Evolutionary conservation across 2,329 filamentous ascomycete genomes (phyloP).

Genomic region (Cercospora sp.): DNA sequence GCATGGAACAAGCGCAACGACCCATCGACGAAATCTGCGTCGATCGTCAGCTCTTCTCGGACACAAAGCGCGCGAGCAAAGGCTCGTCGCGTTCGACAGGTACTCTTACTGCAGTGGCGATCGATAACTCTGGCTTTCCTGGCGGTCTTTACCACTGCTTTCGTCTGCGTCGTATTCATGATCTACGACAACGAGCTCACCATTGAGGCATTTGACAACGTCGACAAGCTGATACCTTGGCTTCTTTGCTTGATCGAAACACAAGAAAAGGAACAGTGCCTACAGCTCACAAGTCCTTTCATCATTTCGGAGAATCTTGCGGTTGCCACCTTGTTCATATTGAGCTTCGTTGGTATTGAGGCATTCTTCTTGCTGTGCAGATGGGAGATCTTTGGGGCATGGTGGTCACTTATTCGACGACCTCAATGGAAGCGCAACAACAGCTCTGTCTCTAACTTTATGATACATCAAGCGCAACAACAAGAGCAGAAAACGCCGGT

Average conservation of each 20-base stretch:
- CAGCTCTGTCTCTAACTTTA: neutral
- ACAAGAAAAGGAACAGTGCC: conserved; percentile 26
- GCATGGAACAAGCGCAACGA: conserved; percentile 27
- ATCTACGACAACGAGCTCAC: conserved; percentile 29
- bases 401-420: conserved; percentile 23
- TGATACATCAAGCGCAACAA: neutral
- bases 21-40: conserved; percentile 18
- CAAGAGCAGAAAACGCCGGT: neutral
- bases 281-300: conserved; percentile 23
- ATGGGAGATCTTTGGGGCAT: conserved; percentile 27
- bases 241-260: conserved; percentile 31
- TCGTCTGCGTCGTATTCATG: conserved; percentile 33
- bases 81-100: conserved; percentile 71
- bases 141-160: conserved; percentile 56
- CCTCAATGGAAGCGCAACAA: conserved; percentile 19
- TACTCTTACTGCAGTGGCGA: conserved; percentile 80
- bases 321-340: conserved; percentile 31
- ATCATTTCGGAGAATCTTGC: conserved; percentile 28
- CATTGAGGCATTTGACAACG: conserved; percentile 25
- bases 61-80: conserved; percentile 58
- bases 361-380: conserved; percentile 31
- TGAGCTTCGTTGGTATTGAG: conserved; percentile 31
- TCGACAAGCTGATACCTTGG: conserved; percentile 31
- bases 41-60: conserved; percentile 26
- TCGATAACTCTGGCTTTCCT: conserved; percentile 77